Conservation (phyloP, 768 basidiomycete species). For the Trametopsis cervina region DNA sequence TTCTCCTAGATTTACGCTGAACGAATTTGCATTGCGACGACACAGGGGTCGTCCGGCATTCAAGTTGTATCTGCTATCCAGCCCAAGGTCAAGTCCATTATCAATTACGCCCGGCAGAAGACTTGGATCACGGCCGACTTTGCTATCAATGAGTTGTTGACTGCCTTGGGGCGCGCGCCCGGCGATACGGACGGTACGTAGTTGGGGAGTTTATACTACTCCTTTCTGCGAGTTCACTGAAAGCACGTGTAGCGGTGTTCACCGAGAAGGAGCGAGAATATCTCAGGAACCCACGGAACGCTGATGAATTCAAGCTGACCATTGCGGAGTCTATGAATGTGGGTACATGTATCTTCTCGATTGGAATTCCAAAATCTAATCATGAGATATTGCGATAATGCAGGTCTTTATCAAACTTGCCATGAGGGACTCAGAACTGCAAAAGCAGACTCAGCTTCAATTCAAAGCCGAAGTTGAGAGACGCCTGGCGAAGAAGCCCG, state of each 20-base stretch:
- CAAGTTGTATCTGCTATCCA: constrained; percentile 55
- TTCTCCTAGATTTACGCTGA: no score
- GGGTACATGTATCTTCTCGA: no score
- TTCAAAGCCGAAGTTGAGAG: not conserved
- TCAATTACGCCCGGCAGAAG: constrained; percentile 50
- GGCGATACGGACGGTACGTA: constrained; percentile 37
- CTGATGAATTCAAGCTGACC: constrained; percentile 31
- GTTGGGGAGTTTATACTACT: no score
- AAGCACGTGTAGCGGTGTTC: constrained; percentile 32
- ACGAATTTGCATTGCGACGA: not conserved
- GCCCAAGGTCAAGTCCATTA: constrained; percentile 39
- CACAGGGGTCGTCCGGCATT: constrained; percentile 53
- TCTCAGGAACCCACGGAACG: constrained; percentile 43
- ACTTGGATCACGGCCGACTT: constrained; percentile 50
- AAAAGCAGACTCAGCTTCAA: not conserved
- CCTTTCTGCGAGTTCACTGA: not conserved
- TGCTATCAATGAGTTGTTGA: constrained; percentile 30
- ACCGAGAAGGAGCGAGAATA: constrained; percentile 43
- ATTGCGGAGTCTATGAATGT: not conserved
- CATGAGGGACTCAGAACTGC: not conserved
- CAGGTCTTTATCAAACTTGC: not conserved
- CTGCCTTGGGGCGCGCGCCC: constrained; percentile 30
- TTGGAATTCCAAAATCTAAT: not conserved
- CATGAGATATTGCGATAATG: not conserved
- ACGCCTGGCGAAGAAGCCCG: constrained; percentile 39